Evolutionary conservation across 208 protist genomes (phyloP).

Genomic region (Porcisia deanei): DNA sequence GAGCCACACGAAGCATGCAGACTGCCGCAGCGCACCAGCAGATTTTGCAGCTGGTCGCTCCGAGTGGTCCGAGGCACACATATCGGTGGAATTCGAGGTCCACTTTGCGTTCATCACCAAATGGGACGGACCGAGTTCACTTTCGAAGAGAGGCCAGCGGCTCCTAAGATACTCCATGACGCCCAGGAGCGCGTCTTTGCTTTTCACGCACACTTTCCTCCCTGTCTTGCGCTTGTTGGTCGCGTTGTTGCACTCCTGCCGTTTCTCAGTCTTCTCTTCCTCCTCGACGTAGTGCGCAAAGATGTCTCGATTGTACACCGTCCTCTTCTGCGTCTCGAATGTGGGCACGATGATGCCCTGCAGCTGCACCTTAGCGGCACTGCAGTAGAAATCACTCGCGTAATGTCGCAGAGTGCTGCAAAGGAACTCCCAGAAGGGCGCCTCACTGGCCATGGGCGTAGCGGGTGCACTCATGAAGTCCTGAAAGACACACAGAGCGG

Average conservation of each 20-base stretch:
- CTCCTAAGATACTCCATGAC: constrained; percentile 13
- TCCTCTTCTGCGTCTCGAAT: constrained; percentile 8
- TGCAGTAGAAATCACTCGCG: constrained; percentile 15
- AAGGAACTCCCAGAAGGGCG: constrained; percentile 38
- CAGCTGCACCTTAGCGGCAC: constrained; percentile 17
- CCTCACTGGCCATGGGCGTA: neutral
- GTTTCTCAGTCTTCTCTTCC: neutral
- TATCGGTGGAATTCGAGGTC: neutral
- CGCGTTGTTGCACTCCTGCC: neutral
- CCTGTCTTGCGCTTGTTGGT: neutral
- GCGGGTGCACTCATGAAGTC: neutral
- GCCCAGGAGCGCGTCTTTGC: neutral
- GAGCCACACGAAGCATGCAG: constrained; percentile 25
- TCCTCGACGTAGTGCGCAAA: constrained; percentile 6
- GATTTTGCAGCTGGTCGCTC: neutral
- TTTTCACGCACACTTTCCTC: constrained; percentile 7
- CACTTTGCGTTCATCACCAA: constrained; percentile 15
- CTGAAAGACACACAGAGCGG: constrained; percentile 10
- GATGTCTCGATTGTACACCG: constrained; percentile 11
- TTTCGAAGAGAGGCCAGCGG: constrained; percentile 5
- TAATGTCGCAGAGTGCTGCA: constrained; percentile 14
- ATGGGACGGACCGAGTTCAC: neutral
- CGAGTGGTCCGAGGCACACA: neutral
- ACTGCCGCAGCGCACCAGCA: neutral
- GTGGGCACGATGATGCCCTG: constrained; percentile 24